Conservation (phyloP, 306 rosid genomes). For the Canavalia ensiformis region DNA sequence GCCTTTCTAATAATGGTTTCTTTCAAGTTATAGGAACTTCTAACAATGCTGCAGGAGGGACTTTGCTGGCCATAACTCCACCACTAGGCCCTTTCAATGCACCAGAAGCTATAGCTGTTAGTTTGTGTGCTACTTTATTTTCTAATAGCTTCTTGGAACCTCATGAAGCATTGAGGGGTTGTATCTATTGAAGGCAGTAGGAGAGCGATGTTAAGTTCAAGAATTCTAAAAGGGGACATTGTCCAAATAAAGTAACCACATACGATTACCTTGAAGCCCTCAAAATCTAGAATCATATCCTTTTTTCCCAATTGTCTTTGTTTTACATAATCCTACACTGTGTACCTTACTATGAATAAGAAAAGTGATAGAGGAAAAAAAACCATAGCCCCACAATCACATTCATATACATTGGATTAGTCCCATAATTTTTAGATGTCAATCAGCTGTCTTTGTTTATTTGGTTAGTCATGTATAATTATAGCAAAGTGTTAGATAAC, state of each 20-base stretch:
- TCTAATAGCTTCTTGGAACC: not conserved
- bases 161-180: not conserved
- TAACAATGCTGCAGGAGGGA: too few species aligned
- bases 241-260: not conserved
- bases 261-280: not conserved
- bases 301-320: constrained; percentile 7
- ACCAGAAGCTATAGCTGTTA: not conserved
- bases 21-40: too few species aligned
- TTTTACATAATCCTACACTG: not conserved
- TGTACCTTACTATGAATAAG: not conserved
- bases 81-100: too few species aligned
- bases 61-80: too few species aligned
- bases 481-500: not conserved
- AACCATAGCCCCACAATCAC: not conserved
- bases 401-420: constrained; percentile 22
- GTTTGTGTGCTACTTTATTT: not conserved
- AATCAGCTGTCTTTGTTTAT: not conserved
- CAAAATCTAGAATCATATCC: not conserved
- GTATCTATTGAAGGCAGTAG: not conserved
- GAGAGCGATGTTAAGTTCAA: constrained; percentile 3
- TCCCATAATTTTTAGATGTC: not conserved
- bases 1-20: too few species aligned
- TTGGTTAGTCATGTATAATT: not conserved
- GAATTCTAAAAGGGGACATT: not conserved
- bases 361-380: not conserved